These are phyloP conservation scores for Amanita inopinata DNA, from an alignment of 768 basidiomycete species.

Conservation along the genomic window DNA sequence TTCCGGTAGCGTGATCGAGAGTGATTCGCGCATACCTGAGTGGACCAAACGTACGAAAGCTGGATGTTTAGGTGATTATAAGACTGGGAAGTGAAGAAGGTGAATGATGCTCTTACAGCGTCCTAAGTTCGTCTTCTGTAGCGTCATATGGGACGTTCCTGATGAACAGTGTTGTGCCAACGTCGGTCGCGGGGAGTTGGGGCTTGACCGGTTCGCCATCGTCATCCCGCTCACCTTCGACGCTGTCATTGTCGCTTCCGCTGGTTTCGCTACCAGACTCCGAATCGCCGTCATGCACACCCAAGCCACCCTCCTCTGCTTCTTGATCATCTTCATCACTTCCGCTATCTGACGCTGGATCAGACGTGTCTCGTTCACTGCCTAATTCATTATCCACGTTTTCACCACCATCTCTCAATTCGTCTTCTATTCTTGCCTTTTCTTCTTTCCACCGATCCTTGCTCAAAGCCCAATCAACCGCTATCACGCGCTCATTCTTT, in stretches of 20 bases:
- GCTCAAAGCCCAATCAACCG: conserved; percentile 95
- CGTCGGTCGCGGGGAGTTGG: conserved; percentile 71
- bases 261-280: conserved; percentile 27
- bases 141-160: conserved; percentile 89
- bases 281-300: conserved; percentile 30
- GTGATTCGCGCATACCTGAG: conserved; percentile 91
- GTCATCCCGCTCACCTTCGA: conserved; percentile 22
- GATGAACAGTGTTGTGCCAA: conserved; percentile 88
- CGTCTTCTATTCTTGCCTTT: conserved; percentile 43
- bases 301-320: conserved; percentile 32
- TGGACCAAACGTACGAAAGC: conserved; percentile 88
- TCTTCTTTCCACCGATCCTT: conserved; percentile 89
- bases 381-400: conserved; percentile 25
- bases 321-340: conserved; percentile 17
- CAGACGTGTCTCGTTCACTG: conserved; percentile 21
- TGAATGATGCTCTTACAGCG: conserved; percentile 57
- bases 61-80: conserved; percentile 20
- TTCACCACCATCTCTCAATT: conserved; percentile 26
- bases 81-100: neutral
- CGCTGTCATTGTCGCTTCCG: conserved; percentile 31
- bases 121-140: conserved; percentile 86
- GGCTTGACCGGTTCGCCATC: conserved; percentile 47
- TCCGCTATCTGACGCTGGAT: conserved; percentile 14
- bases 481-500: conserved; percentile 54
- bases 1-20: conserved; percentile 70